A percentile compares a stretch with the other conserved stretches of the same genome.
These are phyloP conservation scores for Cenchrus americanus DNA, from an alignment of 176 grass and related monocot species.

Conservation along the genomic window DNA sequence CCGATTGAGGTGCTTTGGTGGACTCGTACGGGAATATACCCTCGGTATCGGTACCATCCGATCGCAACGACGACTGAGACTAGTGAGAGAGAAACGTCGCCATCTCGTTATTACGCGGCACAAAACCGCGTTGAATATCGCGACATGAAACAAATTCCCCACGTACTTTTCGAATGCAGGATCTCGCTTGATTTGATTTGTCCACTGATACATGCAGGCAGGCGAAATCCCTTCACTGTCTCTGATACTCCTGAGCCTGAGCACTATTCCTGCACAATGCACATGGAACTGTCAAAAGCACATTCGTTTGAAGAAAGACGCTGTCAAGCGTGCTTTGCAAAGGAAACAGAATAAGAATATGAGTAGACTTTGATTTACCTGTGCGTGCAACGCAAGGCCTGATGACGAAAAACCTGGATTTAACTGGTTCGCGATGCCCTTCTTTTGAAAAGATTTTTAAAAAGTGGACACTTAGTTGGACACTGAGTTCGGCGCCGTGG, in stretches of 20 bases:
- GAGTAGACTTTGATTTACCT: too few relatives aligned
- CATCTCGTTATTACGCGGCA: neutral
- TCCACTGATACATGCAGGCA: neutral
- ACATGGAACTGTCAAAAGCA: neutral
- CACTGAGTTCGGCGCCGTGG: too few relatives aligned
- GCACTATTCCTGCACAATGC: neutral
- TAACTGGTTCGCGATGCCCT: too few relatives aligned
- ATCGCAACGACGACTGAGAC: neutral
- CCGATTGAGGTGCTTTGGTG: neutral
- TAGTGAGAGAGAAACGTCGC: neutral
- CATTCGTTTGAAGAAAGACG: neutral
- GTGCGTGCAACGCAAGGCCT: too few relatives aligned
- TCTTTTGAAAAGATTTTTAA: too few relatives aligned
- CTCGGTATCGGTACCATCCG: neutral
- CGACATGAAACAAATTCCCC: neutral
- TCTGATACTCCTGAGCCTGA: too few relatives aligned
- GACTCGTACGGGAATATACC: neutral
- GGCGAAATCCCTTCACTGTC: neutral
- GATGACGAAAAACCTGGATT: too few relatives aligned
- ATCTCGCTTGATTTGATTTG: conserved; percentile 3
- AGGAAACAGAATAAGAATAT: too few relatives aligned
- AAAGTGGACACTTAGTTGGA: too few relatives aligned
- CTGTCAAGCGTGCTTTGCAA: too few relatives aligned
- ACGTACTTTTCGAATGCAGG: neutral
- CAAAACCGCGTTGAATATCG: conserved; percentile 23